phyloP scores from a whole-genome alignment of 345 rosid genomes.

The Pistacia integerrima region DNA sequence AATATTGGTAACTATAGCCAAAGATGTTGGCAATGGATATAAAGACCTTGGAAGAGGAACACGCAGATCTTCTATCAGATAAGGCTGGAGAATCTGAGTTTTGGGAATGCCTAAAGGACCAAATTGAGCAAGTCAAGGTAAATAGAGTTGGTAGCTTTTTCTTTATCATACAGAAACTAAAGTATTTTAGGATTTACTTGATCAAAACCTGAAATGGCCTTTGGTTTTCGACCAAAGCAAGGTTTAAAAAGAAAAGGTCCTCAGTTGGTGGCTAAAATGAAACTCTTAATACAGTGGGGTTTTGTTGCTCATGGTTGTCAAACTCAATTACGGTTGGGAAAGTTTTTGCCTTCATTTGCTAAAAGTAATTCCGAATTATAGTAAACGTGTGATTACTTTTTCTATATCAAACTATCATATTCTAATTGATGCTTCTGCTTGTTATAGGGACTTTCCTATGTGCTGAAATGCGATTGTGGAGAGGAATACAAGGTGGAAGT shows the following conservation, averaged over 20 bases:
- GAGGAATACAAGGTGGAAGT: conserved; percentile 48
- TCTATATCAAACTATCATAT: not conserved
- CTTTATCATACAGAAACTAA: not conserved
- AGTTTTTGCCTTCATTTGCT: not conserved
- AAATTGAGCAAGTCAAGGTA: conserved; percentile 62
- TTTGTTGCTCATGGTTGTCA: not conserved
- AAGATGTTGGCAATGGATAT: conserved; percentile 56
- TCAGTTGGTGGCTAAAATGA: not conserved
- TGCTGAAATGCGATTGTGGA: conserved; percentile 59
- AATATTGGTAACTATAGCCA: conserved; percentile 41
- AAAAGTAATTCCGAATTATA: not conserved
- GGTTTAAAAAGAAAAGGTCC: not conserved
- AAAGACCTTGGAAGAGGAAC: conserved; percentile 56
- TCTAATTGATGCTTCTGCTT: conserved; percentile 19
- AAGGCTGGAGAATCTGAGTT: conserved; percentile 57
- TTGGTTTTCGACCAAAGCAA: not conserved
- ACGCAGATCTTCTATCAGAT: conserved; percentile 53
- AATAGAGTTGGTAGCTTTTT: conserved; percentile 5
- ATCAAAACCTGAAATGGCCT: not conserved
- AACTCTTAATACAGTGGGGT: not conserved
- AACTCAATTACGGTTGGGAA: not conserved
- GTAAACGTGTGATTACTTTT: not conserved
- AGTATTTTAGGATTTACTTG: not conserved
- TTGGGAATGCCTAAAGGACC: conserved; percentile 49
- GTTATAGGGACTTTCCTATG: conserved; percentile 58